Evolutionary conservation across 768 basidiomycete genomes (phyloP).

Genomic region (Termitomyces sp.): DNA sequence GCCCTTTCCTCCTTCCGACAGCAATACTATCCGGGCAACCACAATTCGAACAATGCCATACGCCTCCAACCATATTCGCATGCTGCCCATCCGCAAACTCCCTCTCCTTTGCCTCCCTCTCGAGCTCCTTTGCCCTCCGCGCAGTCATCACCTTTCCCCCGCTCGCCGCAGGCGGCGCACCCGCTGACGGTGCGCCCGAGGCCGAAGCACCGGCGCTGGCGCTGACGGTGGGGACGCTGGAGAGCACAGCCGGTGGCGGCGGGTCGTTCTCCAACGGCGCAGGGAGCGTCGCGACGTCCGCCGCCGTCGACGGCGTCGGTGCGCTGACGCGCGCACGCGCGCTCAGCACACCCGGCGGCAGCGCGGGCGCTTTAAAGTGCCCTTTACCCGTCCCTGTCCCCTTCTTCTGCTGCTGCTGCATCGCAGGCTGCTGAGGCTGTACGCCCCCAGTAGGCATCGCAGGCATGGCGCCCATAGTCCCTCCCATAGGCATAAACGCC

Average conservation of each 20-base stretch:
- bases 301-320: conserved; percentile 64
- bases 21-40: conserved; percentile 87
- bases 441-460: background rate
- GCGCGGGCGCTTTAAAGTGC: conserved; percentile 66
- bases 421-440: background rate
- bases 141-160: conserved; percentile 43
- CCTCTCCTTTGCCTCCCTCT: conserved; percentile 78
- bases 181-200: no score
- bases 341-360: conserved; percentile 46
- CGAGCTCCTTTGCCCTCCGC: conserved; percentile 67
- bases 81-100: conserved; percentile 83
- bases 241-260: conserved; percentile 27
- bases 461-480: conserved; percentile 17
- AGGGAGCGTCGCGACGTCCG: conserved; percentile 51
- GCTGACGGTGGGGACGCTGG: background rate
- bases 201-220: no score
- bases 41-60: conserved; percentile 95
- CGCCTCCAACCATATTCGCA: conserved; percentile 73
- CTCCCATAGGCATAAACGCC: conserved; percentile 45
- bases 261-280: conserved; percentile 60
- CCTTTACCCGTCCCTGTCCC: conserved; percentile 38
- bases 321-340: conserved; percentile 55
- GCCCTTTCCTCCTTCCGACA: conserved; percentile 82
- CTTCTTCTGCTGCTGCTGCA: conserved; percentile 10
- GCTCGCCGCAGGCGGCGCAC: conserved; percentile 46